Evolutionary conservation across 2,329 filamentous ascomycete species (phyloP), one percentile per base, ranked within the genome.

Genomic region (Raffaelea deltoideospora): DNA sequence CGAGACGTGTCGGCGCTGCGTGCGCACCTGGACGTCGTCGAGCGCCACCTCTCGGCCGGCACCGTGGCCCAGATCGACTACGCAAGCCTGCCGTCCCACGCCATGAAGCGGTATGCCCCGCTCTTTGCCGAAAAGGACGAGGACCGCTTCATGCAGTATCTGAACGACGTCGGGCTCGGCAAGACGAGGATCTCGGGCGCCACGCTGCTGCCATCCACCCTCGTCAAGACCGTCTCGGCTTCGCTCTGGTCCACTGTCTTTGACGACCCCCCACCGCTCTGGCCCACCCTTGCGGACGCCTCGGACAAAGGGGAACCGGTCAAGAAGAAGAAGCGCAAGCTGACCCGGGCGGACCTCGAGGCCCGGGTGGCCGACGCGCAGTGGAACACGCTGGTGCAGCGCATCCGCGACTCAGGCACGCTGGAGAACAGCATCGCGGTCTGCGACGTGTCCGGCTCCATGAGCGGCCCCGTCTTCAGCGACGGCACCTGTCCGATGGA

Each of bases 371-470:
- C 60, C 3, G 56, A 69, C 37, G 60, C 56, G 0, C 70, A 76
- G 46, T 76, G 71, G 72, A 66, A 65, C 9, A 55, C 64, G 0
- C 54, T 76, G 0, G 67, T 76, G n/a, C 56, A 70, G 49, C 63
- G 70, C 3, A 63, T 75, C 49, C 65, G 61, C 34, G 65, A 73
- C 41, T 67, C 62, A 3, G 71, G 71, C 3, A 62, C 56, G 0
- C 53, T 76, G 8, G 54, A 63, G 14, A 64, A 61, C 14, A 61
- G 63, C 39, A 69, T 76, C 24, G 69, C 70, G 1, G 59, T 76
- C 10, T 72, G 67, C 40, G 71, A 76, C 39, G 67, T 74, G 7
- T 70, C 64, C 8, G 65, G 62, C 5, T 70, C 66, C 28, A 76
- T 76, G 70, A 0, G 0, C 0, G 1, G 0, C 0, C 58, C 61